Conservation (phyloP, 371 early-diverging fungal genomes). For the Gilbertella persicaria region DNA sequence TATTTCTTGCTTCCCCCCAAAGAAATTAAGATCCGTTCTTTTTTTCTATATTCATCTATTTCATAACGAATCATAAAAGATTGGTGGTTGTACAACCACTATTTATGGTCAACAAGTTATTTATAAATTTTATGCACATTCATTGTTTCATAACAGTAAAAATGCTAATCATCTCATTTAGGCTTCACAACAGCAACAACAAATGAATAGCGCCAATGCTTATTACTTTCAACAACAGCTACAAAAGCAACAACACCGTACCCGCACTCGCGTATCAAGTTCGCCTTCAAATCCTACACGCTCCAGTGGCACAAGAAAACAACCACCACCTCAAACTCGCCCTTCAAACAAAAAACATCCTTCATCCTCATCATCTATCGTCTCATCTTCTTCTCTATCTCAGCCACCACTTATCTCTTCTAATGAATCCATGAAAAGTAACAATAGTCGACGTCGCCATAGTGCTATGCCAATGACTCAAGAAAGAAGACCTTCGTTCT, state of each 20-base stretch:
- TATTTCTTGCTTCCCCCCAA: slow-evolving; percentile 3
- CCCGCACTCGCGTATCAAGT: neutral
- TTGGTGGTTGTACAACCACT: slow-evolving; percentile 19
- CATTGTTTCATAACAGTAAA: neutral
- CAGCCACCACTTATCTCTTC: neutral
- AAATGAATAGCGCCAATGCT: slow-evolving; percentile 26
- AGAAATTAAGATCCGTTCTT: too few relatives aligned
- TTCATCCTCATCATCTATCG: slow-evolving; percentile 13
- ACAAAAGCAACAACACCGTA: neutral
- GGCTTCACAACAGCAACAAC: slow-evolving; percentile 1
- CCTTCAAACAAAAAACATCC: slow-evolving; percentile 1
- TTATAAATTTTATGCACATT: too few relatives aligned
- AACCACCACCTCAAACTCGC: slow-evolving; percentile 28
- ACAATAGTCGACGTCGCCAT: slow-evolving; percentile 9
- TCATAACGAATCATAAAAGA: slow-evolving; percentile 16
- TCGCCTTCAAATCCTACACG: neutral
- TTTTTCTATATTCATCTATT: slow-evolving; percentile 1
- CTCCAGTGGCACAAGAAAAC: slow-evolving; percentile 15
- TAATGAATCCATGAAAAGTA: slow-evolving; percentile 5
- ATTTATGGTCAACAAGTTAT: slow-evolving; percentile 28
- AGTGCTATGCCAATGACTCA: slow-evolving; percentile 5
- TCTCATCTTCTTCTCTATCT: slow-evolving; percentile 3
- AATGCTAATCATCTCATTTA: slow-evolving; percentile 2
- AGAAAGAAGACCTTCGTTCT: slow-evolving; percentile 21
- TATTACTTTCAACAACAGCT: slow-evolving; percentile 22